Base-by-base conservation (phyloP, 2,329 filamentous ascomycete genomes). In the Fusarium sp. region DNA sequence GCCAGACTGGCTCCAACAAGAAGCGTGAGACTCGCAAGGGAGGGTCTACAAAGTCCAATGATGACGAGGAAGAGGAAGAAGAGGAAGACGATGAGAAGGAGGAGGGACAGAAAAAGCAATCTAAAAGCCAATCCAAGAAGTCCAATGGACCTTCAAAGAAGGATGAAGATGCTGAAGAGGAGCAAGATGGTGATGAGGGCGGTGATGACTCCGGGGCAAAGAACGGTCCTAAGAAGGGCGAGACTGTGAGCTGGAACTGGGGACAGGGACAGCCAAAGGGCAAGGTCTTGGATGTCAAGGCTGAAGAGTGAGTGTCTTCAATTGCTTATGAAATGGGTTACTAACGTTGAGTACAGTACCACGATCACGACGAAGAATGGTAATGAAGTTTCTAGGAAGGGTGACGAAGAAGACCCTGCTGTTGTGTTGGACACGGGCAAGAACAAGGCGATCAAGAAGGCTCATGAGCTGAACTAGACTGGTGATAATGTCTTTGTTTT, bases 221-320 rank as follows among this genome's bases (percentile, higher is more conserved):
- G 35, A 81, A 82, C 8, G 80, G 79, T 0, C 82, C 81, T 0
- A 71, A 82, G 33, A 77, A 80, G 47, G 84, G 83, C 4, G 83
- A 85, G 12, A 85, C 79, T 0, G 84, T 85, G 12, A 84, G 82
- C 70, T 85, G 84, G 84, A 84, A 84, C 31, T 85, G 84, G 84
- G 83, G 83, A 17, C 76, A 76, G 22, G 83, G 83, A 13, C 79
- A 84, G 25, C 83, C 84, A 3, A 65, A 84, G 64, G 84, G 84
- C 4, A 84, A 83, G 18, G 83, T 85, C 2, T 70, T 85, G 5
- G 83, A 85, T 18, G 83, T 85, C 46, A 84, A 84, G 65, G 77
- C 74, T 1, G 81, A 83, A 31, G 80, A 82, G 83, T 85, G 65
- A 76, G 81, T 54, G 4, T 2, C 12, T 4, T 9, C 5, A 0